Conservation (phyloP, 495 filamentous ascomycete species). For the Rostrohypoxylon terebratum region DNA sequence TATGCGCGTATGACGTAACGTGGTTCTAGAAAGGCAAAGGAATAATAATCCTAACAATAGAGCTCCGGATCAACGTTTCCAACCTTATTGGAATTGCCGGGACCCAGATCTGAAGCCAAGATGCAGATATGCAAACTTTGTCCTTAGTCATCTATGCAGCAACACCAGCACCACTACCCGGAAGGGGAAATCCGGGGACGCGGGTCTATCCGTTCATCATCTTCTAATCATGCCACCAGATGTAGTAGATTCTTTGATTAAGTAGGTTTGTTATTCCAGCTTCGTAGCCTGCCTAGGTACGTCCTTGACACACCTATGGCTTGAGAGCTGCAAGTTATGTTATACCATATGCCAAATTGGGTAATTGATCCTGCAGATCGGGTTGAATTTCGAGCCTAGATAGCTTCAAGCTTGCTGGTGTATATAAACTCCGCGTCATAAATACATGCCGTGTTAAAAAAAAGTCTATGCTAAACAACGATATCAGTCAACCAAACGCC, state of each 20-base stretch:
- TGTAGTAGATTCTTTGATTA: not conserved
- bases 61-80: slow-evolving; percentile 5
- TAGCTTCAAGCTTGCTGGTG: not conserved
- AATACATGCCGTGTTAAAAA: slow-evolving; percentile 21
- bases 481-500: not conserved
- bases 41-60: slow-evolving; percentile 4
- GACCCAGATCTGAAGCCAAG: not conserved
- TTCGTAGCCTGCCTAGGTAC: not conserved
- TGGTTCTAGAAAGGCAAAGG: slow-evolving; percentile 13
- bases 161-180: slow-evolving; percentile 9
- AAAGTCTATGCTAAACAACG: slow-evolving; percentile 11
- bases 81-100: slow-evolving; percentile 17
- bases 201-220: slow-evolving; percentile 4
- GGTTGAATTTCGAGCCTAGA: not conserved
- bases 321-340: not conserved
- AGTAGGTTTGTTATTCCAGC: not conserved
- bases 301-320: not conserved
- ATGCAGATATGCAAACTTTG: slow-evolving; percentile 9
- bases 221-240: not conserved
- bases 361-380: not conserved
- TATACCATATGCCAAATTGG: not conserved
- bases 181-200: slow-evolving; percentile 11
- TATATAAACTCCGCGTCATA: not conserved
- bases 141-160: slow-evolving; percentile 8
- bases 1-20: slow-evolving; percentile 2